phyloP scores from a whole-genome alignment of 2,329 filamentous ascomycete genomes.

The Monosporascus sp. region DNA sequence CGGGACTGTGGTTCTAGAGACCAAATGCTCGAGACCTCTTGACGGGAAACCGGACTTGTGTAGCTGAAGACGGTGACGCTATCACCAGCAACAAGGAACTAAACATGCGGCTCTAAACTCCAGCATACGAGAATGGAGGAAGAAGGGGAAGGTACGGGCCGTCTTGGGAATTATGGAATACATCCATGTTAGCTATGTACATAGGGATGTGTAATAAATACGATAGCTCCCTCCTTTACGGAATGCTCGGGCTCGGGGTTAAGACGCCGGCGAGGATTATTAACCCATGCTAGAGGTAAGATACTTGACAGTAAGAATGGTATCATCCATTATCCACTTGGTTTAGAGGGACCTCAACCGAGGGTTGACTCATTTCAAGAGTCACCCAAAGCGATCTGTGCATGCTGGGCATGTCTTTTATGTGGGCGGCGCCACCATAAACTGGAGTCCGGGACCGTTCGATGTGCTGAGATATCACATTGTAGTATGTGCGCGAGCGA shows the following conservation, averaged over 20 bases:
- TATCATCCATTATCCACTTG: not conserved
- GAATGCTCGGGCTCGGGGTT: not conserved
- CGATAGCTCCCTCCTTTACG: not conserved
- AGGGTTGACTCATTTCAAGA: not conserved
- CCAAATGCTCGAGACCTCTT: no score
- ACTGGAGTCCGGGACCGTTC: no score
- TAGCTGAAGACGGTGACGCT: no score
- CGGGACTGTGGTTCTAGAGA: no score
- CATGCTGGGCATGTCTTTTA: no score
- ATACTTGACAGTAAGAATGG: no score
- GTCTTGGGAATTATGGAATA: not conserved
- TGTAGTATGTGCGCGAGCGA: not conserved
- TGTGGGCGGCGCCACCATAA: no score
- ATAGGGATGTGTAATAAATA: not conserved
- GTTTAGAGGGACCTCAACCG: not conserved
- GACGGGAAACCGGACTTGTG: no score
- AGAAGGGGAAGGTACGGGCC: not conserved
- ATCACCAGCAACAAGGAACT: no score
- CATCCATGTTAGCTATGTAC: not conserved
- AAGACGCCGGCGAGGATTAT: not conserved
- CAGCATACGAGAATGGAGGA: no score
- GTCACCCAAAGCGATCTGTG: not conserved
- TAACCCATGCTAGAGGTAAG: not conserved
- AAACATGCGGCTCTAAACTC: no score
- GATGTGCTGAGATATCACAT: no score